Evolutionary conservation across 1,284 basidiomycete species (phyloP), one percentile per base, ranked within the genome.

Genomic region (Coniferiporia sulphurascens): DNA sequence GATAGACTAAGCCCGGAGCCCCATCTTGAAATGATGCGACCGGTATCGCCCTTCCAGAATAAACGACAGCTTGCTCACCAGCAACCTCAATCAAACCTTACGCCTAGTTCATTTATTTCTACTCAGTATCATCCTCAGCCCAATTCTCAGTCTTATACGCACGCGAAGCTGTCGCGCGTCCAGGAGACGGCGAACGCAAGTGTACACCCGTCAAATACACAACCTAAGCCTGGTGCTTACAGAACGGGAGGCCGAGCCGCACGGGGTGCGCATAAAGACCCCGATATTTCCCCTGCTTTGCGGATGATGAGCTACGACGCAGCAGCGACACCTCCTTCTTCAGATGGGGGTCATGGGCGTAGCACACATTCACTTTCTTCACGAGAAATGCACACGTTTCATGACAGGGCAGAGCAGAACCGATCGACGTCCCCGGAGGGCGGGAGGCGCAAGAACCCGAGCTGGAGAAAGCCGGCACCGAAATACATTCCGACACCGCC

Each of bases 401-500:
- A 34, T 9, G 59, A 60, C 15, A 43, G 45, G 32, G n/a, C 35
- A n/a, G 59, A 60, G 2, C 36, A 57, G 27, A 43, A 15, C 8
- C 50, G 55, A 8, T 48, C 59, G 12, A 53, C 51, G 17, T 56
- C 59, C 8, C 55, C 59, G 4, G 59, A 61, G 44, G 48, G 48
- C 13, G 35, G 38, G 4, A 36, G 27, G 19, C 75, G 74, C 55
- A 70, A 73, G 67, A 72, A 70, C 66, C 80, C 79, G 78, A 83
- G 80, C 69, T 82, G 85, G 69, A 77, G 86, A 55, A 87, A 87
- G 68, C 85, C 85, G 43, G 85, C 79, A 43, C 85, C 86, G 1
- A 72, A 72, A 58, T 85, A 82, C 69, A 76, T 85, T 34, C 85
- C 85, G 43, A 84, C 85, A 12, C 83, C 82, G 13, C 79, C 79